phyloP scores from a whole-genome alignment of 345 rosid genomes.

The Melaleuca quinquenervia region DNA sequence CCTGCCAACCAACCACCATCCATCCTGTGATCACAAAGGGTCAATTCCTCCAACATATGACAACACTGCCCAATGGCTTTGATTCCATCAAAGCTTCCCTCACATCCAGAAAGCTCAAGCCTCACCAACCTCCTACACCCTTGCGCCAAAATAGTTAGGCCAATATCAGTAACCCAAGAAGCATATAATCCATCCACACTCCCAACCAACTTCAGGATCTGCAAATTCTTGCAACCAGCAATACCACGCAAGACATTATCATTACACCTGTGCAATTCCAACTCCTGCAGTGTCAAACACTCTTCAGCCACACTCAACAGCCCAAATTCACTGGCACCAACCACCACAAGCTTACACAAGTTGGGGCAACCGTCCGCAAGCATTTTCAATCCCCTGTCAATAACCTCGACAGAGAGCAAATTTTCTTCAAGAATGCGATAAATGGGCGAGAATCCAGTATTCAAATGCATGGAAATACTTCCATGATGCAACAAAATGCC shows the following conservation, averaged over 20 bases:
- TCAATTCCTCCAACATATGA: slow-evolving; percentile 89
- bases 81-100: slow-evolving; percentile 89
- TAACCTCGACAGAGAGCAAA: slow-evolving; percentile 46
- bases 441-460: slow-evolving; percentile 23
- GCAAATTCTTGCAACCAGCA: slow-evolving; percentile 76
- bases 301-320: slow-evolving; percentile 49
- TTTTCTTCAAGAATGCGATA: slow-evolving; percentile 34
- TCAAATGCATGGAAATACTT: slow-evolving; percentile 28
- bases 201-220: slow-evolving; percentile 66
- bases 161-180: slow-evolving; percentile 74
- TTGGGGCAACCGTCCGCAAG: slow-evolving; percentile 57
- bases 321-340: slow-evolving; percentile 66
- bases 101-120: slow-evolving; percentile 84
- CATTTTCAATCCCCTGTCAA: slow-evolving; percentile 46
- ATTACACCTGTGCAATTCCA: slow-evolving; percentile 67
- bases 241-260: slow-evolving; percentile 68
- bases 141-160: slow-evolving; percentile 81
- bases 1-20: slow-evolving; percentile 90
- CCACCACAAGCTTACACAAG: slow-evolving; percentile 53
- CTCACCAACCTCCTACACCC: slow-evolving; percentile 84
- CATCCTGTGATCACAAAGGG: slow-evolving; percentile 78
- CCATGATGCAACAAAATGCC: slow-evolving; percentile 28
- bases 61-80: slow-evolving; percentile 93
- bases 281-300: slow-evolving; percentile 65
- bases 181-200: slow-evolving; percentile 50